A percentile compares a stretch with the other conserved stretches of the same genome.
Evolutionary conservation across 176 grass and related monocot species (phyloP).

Genomic region (Olyra latifolia): DNA sequence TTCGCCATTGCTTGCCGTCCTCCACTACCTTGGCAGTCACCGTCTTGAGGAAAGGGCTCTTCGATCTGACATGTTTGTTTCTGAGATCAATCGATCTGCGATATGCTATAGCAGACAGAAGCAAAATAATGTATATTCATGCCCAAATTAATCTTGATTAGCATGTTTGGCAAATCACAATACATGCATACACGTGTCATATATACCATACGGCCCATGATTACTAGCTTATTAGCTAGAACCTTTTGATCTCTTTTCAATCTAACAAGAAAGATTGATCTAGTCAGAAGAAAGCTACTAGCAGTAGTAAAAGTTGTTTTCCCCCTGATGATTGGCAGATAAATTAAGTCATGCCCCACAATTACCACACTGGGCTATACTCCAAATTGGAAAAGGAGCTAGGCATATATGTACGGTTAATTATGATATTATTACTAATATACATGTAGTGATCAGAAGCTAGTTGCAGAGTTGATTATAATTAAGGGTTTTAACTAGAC

Average conservation of each 20-base stretch:
- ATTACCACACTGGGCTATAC: background rate
- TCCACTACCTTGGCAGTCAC: constrained; percentile 20
- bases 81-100: too few relatives aligned
- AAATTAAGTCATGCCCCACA: constrained; percentile 27
- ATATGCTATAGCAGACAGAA: background rate
- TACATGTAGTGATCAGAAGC: background rate
- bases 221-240: background rate
- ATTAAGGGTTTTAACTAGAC: background rate
- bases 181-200: background rate
- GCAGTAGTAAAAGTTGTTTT: background rate
- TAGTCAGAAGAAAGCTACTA: background rate
- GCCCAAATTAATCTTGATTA: background rate
- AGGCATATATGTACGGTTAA: background rate
- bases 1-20: constrained; percentile 69
- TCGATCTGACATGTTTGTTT: constrained; percentile 43
- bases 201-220: background rate
- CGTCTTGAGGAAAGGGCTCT: constrained; percentile 35
- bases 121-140: background rate
- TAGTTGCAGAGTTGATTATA: constrained; percentile 20
- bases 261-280: background rate
- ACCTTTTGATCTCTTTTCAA: constrained; percentile 7
- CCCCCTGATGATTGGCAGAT: constrained; percentile 15
- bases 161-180: background rate
- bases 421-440: background rate
- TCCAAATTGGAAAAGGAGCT: constrained; percentile 3